phyloP scores from a whole-genome alignment of 1,284 basidiomycete species.

The Moniliophthora roreri region DNA sequence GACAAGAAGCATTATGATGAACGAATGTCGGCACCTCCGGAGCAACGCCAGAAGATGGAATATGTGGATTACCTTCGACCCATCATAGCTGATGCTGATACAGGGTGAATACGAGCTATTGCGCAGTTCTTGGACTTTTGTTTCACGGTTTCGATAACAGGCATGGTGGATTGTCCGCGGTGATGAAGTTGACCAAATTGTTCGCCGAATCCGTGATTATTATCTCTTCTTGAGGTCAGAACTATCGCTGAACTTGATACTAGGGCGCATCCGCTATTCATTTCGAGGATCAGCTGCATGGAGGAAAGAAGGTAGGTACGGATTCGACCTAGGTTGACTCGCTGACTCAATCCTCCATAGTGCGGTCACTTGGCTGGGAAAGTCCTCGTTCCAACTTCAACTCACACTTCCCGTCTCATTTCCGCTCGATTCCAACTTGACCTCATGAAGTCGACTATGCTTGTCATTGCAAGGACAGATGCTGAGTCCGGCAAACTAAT shows the following conservation, averaged over 20 bases:
- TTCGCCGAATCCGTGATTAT: constrained; percentile 83
- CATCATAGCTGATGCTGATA: constrained; percentile 94
- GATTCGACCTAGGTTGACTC: background rate
- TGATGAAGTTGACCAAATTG: constrained; percentile 95
- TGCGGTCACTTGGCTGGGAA: constrained; percentile 95
- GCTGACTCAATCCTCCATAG: constrained; percentile 27
- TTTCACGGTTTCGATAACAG: constrained; percentile 35
- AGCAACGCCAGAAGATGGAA: constrained; percentile 66
- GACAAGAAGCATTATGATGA: constrained; percentile 89
- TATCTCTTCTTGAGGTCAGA: constrained; percentile 1
- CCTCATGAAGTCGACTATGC: constrained; percentile 84
- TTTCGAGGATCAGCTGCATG: constrained; percentile 90
- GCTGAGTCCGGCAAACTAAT: constrained; percentile 89
- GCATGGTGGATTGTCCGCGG: constrained; percentile 90
- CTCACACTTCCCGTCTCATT: constrained; percentile 82
- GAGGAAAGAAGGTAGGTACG: constrained; percentile 73
- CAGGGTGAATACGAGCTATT: constrained; percentile 58
- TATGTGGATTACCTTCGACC: constrained; percentile 90
- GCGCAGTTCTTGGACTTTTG: constrained; percentile 3
- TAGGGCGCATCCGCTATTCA: constrained; percentile 88
- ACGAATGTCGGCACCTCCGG: constrained; percentile 65
- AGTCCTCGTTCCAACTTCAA: constrained; percentile 86
- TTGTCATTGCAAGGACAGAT: constrained; percentile 90
- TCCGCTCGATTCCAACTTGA: constrained; percentile 88
- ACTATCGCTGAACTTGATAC: constrained; percentile 6